Base-by-base conservation (phyloP, 1,284 basidiomycete species). In the Boletus smithii region DNA sequence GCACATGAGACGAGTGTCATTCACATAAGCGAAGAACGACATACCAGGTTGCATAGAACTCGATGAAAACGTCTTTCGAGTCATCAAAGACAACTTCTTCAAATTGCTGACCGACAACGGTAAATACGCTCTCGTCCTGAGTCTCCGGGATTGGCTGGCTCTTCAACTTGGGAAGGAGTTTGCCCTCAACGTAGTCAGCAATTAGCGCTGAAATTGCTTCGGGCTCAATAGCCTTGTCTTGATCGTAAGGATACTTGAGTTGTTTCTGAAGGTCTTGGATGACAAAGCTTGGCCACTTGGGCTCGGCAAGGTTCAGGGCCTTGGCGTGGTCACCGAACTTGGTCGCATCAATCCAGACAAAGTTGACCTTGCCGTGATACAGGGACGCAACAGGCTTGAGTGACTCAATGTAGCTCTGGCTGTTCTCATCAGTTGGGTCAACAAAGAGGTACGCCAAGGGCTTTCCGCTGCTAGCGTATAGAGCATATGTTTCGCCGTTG, bases 21-120 rank as follows among this genome's bases (percentile, higher is more conserved):
- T 10, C 31, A 39, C 29, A 30, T 17, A 14, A 41, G 32, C 17
- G 9, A 23, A 39, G 13, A 37, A n/a, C 34, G 8, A 60, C 77
- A 14, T 74, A 97, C 95, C 97, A 99, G 46, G 91, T 85, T 45
- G 95, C 97, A 66, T 93, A 98, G 72, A 97, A 95, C 73, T 99
- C 97, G 60, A 97, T 77, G 59, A 99, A 94, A 60, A 97, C 86
- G 69, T 99, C 95, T 76, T 97, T 97, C 48, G 76, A 73, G 54
- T 94, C 87, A 65, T 97, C 89, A 53, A 82, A 84, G 34, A 92
- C 84, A 46, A 95, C 74, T 48, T 89, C 73, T 6, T 98, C 91
- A 61, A 97, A 99, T 60, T 89, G 83, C 69, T 92, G 88, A 56
- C 91, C 84, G 46, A 98, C 95, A 33, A 99, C 75, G 39, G 77